Evolutionary conservation across 2,329 filamentous ascomycete species (phyloP).

Genomic region (Colletotrichum sp.): DNA sequence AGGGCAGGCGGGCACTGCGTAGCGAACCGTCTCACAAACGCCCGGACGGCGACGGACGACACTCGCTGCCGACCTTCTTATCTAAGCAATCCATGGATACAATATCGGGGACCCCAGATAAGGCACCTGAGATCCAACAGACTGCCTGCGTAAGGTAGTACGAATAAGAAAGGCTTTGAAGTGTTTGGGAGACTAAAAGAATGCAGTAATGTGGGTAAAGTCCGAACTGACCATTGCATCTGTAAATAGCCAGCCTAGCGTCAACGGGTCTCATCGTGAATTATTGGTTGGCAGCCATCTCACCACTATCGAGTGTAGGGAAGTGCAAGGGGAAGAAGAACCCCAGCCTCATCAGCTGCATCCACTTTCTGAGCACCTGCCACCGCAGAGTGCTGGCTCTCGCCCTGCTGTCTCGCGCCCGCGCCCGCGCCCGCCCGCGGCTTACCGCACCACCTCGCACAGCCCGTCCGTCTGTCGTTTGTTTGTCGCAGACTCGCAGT

Average conservation of each 20-base stretch:
- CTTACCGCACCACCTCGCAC: conserved; percentile 5
- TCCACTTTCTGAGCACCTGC: conserved; percentile 2
- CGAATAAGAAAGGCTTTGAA: background rate
- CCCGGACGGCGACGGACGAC: background rate
- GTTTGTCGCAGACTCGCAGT: background rate
- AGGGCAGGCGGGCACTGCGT: background rate
- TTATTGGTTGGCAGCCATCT: background rate
- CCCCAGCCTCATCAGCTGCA: background rate
- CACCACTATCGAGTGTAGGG: background rate
- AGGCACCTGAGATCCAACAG: background rate
- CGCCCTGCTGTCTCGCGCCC: background rate
- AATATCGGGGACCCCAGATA: background rate
- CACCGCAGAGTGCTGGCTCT: background rate
- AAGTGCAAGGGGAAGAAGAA: background rate
- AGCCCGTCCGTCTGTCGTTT: conserved; percentile 5
- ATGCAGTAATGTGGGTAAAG: background rate
- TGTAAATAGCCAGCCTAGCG: background rate
- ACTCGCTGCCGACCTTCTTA: background rate
- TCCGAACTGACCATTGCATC: background rate
- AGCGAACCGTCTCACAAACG: background rate
- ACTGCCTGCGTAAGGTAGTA: background rate
- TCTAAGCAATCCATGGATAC: background rate
- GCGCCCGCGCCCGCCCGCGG: background rate
- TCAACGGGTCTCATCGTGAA: background rate
- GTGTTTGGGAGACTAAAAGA: background rate